Evolutionary conservation across 345 rosid genomes (phyloP).

Genomic region (Hirschfeldia incana): DNA sequence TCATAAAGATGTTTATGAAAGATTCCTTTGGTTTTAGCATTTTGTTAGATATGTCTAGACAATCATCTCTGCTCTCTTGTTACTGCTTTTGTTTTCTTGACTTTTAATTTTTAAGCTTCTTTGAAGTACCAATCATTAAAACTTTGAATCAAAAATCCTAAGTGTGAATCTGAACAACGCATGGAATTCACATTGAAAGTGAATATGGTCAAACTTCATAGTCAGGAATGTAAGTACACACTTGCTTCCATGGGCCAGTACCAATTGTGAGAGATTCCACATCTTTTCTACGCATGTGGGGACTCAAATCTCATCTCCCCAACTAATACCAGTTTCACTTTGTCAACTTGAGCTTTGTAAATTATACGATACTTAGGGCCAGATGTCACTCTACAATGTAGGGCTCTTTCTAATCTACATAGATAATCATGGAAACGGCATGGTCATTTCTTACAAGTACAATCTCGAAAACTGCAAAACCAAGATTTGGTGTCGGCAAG

Average conservation of each 20-base stretch:
- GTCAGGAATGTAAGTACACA: conserved; percentile 14
- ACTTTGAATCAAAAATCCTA: conserved; percentile 15
- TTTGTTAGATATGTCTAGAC: conserved; percentile 10
- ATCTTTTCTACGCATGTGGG: conserved; percentile 16
- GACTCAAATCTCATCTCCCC: conserved; percentile 30
- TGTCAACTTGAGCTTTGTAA: conserved; percentile 21
- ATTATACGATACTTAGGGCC: background rate
- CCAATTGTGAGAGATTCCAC: background rate
- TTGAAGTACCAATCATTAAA: conserved; percentile 10
- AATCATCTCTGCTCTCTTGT: background rate
- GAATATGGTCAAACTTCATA: conserved; percentile 29
- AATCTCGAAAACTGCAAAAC: conserved; percentile 22
- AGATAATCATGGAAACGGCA: background rate
- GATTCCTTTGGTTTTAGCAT: conserved; percentile 14
- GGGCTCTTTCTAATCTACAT: background rate
- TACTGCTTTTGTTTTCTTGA: background rate
- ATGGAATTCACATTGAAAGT: conserved; percentile 3
- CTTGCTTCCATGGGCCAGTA: conserved; percentile 21
- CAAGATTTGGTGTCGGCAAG: conserved; percentile 34
- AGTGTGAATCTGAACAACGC: conserved; percentile 25
- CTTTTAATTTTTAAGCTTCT: conserved; percentile 13
- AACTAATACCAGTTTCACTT: conserved; percentile 25
- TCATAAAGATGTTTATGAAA: background rate
- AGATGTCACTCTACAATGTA: conserved; percentile 18
- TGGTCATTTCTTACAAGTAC: background rate